Conservation (phyloP, 495 filamentous ascomycete genomes). For the Penicillium turbatum region DNA sequence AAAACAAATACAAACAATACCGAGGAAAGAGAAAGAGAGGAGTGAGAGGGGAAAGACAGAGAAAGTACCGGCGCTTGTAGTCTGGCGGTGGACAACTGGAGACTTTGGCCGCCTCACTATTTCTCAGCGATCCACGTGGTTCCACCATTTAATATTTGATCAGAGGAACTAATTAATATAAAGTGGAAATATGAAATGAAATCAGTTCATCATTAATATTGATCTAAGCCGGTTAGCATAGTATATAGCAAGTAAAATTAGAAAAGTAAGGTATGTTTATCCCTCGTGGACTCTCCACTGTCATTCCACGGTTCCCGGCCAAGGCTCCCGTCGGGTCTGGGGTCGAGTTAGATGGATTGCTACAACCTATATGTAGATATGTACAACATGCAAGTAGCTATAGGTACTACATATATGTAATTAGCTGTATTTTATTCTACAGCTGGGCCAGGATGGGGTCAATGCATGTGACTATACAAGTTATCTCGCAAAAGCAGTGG, state of each 20-base stretch:
- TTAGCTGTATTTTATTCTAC: no score
- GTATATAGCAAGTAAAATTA: neutral
- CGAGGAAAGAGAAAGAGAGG: constrained; percentile 8
- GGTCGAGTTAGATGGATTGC: no score
- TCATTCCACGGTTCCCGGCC: constrained; percentile 35
- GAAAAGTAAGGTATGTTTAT: constrained; percentile 8
- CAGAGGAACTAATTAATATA: neutral
- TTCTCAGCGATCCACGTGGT: constrained; percentile 39
- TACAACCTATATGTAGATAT: no score
- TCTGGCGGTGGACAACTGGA: constrained; percentile 27
- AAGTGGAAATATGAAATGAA: neutral
- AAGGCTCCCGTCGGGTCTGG: no score
- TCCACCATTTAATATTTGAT: constrained; percentile 18
- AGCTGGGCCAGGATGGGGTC: no score
- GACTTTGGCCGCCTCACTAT: constrained; percentile 39
- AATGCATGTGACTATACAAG: no score
- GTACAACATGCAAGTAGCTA: no score
- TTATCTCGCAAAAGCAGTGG: no score
- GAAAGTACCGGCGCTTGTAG: constrained; percentile 4
- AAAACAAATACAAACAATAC: neutral
- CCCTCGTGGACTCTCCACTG: constrained; percentile 27
- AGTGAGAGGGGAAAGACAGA: constrained; percentile 16
- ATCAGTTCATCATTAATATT: neutral
- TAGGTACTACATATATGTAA: no score
- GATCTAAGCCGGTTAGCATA: no score